Base-by-base conservation (phyloP, 306 rosid species). In the Inga oerstediana region DNA sequence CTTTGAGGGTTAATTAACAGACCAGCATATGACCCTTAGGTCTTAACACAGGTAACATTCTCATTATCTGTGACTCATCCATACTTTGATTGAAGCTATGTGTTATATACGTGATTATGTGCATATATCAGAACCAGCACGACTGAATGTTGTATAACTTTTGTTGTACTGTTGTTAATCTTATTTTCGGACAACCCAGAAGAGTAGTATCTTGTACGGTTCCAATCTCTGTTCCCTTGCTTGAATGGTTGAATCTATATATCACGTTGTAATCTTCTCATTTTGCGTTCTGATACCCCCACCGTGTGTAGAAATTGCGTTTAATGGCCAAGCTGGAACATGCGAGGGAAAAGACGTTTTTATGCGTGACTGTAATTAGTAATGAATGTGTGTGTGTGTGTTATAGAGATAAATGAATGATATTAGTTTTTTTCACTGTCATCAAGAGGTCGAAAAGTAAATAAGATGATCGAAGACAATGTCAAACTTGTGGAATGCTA, bases 51-150 rank as follows among this genome's bases (percentile, higher is more conserved):
- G 83, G 87, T 86, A 84, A 68, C 64, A 46, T 86, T 77, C 86
- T 83, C 83, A 79, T 69, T 84, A 76, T 75, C 85, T 73, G 27
- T 76, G 46, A 72, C 72, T 58, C 84, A 2, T 85, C 77, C 83
- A 61, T 75, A 41, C 74, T 73, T 66, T 66, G 35, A 64, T 82
- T 71, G 80, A 83, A 74, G 82, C 70, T 83, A 1, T 79, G 66
- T 70, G 62, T 69, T 58, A 20, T 74, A 62, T 72, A 44, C 70
- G 79, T 81, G 80, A 78, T 89, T 87, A 78, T 89, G 87, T 85
- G 80, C 82, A 88, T 86, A 88, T 87, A 83, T 65, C 20, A 65
- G 43, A 32, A 17, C n/a, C 43, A 14, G 71, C 43, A 65, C n/a
- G 70, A 52, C 74, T 72, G 79, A 81, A 48, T 52, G 67, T 73